Base-by-base conservation (phyloP, 2,329 filamentous ascomycete genomes). In the Diaporthe sp. region DNA sequence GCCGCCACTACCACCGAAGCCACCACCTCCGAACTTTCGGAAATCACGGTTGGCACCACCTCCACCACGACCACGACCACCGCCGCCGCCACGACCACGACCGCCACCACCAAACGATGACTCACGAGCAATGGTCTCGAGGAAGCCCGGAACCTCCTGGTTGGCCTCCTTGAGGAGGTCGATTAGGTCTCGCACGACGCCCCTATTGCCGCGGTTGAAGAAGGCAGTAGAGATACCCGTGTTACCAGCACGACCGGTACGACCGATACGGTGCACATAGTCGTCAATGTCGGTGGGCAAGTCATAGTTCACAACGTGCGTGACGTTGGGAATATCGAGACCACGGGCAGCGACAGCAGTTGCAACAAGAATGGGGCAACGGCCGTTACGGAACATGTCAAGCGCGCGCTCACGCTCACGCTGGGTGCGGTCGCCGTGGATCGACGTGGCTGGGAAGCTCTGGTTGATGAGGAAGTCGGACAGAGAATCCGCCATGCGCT, bases 181-280 rank as follows among this genome's bases (percentile, higher is more conserved):
- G 81, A 99, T 91, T 77, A 99, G 92, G 81, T 98, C 97, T 80
- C 97, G 94, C 79, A 98, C 97, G 80, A 99, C 95, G 87, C 97
- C 97, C 82, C 97, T 95, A 90, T 99, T 99, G 83, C 96, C 96
- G 84, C 97, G 96, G 92, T 99, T 99, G 93, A 99, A 98, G 91
- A 99, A 99, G 75, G 97, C 97, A 81, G 97, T 99, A 8, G 97
- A 95, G 80, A 98, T 93, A 93, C 97, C 97, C 82, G 96, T 98
- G 90, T 99, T 99, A 86, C 97, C 97, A 79, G 97, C 97, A 95
- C 97, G 97, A 84, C 97, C 97, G 79, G 97, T 99, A 96, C 97
- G 97, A 93, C 97, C 97, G 82, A 99, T 99, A 85, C 97, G 95
- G 87, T 99, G 97, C 76, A 99, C 97, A 81, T 99, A 99, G 86